Evolutionary conservation across 352 stramenopile genomes (phyloP).

Genomic region (Phytophthora vignae): DNA sequence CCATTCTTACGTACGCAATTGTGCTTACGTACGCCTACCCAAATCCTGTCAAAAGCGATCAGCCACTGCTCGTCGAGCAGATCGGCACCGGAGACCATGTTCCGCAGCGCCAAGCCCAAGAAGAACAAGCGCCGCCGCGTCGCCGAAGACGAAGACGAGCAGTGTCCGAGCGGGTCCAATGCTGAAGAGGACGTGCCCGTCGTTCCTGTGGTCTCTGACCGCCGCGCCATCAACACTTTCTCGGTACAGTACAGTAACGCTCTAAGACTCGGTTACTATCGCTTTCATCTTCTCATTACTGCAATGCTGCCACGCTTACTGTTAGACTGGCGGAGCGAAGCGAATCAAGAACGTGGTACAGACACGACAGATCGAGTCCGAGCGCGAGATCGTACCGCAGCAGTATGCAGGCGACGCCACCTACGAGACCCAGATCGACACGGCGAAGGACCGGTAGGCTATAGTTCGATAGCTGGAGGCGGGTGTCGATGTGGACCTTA

Average conservation of each 20-base stretch:
- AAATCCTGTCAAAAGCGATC: background rate
- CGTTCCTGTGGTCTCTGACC: background rate
- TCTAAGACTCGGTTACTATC: no score
- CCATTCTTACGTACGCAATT: no score
- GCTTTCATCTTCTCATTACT: background rate
- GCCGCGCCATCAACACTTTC: background rate
- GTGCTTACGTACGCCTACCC: background rate
- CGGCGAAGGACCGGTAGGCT: slow-evolving; percentile 69
- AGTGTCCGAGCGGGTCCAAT: background rate
- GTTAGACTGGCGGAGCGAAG: slow-evolving; percentile 64
- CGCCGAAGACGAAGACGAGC: background rate
- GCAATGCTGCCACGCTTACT: background rate
- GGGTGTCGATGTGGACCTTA: background rate
- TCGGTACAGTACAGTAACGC: background rate
- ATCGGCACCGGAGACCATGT: slow-evolving; percentile 29
- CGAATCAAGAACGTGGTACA: slow-evolving; percentile 71
- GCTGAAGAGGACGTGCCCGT: background rate
- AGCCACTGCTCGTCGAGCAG: no score
- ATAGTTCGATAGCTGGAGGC: no score
- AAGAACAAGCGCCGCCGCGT: slow-evolving; percentile 52
- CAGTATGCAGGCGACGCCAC: slow-evolving; percentile 84
- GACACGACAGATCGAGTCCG: slow-evolving; percentile 65
- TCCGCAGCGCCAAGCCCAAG: slow-evolving; percentile 47
- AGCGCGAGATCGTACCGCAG: slow-evolving; percentile 79
- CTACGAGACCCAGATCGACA: slow-evolving; percentile 88